A percentile compares a stretch with the other conserved stretches of the same genome.
Conservation (phyloP, 108 stramenopile genomes). For the Aurantiochytrium sp. region DNA sequence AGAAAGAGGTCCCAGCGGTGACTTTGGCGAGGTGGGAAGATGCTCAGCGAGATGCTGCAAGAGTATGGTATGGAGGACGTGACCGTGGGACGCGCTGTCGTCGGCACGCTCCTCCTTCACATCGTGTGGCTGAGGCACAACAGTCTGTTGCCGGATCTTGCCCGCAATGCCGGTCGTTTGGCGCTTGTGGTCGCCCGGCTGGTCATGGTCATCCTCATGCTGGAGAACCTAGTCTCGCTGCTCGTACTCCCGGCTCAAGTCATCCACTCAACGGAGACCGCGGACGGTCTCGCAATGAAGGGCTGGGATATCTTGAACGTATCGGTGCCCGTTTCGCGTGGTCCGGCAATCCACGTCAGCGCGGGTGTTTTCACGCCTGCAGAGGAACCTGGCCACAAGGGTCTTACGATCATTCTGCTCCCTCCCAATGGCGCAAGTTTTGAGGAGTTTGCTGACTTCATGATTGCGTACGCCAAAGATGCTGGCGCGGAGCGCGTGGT, state of each 20-base stretch:
- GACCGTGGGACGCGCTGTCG: too few relatives aligned
- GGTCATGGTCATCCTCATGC: neutral
- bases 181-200: neutral
- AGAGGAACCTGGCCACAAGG: neutral
- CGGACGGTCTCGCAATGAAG: neutral
- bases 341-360: neutral
- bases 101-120: too few relatives aligned
- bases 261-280: neutral
- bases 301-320: neutral
- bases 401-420: neutral
- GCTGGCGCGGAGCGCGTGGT: neutral
- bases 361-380: neutral
- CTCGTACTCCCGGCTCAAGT: neutral
- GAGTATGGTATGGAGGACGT: too few relatives aligned
- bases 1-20: too few relatives aligned
- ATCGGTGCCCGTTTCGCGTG: neutral
- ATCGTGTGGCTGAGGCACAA: too few relatives aligned
- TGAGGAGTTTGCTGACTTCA: neutral
- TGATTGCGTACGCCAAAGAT: neutral
- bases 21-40: too few relatives aligned
- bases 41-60: too few relatives aligned
- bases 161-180: neutral
- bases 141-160: too few relatives aligned
- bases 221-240: neutral
- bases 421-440: neutral